Evolutionary conservation across 1,284 basidiomycete genomes (phyloP).

Genomic region (Trichosporon sp.): DNA sequence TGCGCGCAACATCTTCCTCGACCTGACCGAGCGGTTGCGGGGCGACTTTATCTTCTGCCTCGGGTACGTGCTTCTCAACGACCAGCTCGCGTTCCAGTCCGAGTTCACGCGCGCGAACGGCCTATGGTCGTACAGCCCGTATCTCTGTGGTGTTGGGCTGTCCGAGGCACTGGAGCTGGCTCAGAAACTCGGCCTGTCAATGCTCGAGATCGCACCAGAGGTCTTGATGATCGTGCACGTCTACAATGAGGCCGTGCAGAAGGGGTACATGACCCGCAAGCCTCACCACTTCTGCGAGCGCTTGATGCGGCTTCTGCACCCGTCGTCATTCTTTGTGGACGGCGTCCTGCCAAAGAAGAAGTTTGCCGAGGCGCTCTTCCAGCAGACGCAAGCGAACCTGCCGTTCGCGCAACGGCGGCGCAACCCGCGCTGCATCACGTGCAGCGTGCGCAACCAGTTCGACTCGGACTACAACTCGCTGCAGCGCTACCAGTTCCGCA

Average conservation of each 20-base stretch:
- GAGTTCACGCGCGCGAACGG: neutral
- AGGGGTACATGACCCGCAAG: neutral
- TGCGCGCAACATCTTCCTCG: neutral
- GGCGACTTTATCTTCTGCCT: neutral
- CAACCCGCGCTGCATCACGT: neutral
- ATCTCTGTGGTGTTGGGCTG: constrained; percentile 3
- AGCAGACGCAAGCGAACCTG: neutral
- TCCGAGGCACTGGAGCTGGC: neutral
- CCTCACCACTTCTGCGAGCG: neutral
- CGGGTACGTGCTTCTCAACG: neutral
- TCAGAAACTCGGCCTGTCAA: neutral
- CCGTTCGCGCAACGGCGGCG: neutral
- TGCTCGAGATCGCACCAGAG: neutral
- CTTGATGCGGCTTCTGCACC: neutral
- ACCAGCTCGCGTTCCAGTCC: neutral
- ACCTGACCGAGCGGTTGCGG: neutral
- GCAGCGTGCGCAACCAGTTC: neutral
- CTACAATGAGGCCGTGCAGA: neutral
- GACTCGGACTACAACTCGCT: neutral
- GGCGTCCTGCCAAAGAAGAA: neutral
- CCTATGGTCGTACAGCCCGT: neutral
- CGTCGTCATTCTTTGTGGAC: neutral
- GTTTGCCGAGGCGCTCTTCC: neutral
- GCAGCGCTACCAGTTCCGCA: neutral
- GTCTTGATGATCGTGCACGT: neutral